phyloP scores from a whole-genome alignment of 192 early-diverging fungal species.

The Chytriomyces sp. region DNA sequence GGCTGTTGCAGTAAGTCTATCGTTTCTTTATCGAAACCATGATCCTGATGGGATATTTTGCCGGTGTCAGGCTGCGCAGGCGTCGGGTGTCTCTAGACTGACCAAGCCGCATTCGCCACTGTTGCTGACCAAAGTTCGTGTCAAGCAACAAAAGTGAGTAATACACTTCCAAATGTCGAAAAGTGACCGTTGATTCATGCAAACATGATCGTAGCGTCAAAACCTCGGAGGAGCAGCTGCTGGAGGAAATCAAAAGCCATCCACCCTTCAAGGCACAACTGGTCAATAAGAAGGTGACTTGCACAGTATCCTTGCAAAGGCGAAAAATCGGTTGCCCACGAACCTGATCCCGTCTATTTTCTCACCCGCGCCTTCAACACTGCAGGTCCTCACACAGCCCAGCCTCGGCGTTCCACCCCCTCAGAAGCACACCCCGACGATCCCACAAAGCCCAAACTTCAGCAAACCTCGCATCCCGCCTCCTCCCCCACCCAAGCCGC shows the following conservation, averaged over 20 bases:
- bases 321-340: too few relatives aligned
- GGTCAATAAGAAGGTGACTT: slow-evolving; percentile 37
- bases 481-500: not conserved
- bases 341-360: not conserved
- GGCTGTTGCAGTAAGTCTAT: not conserved
- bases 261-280: slow-evolving; percentile 52
- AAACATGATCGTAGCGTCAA: slow-evolving; percentile 27
- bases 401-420: slow-evolving; percentile 24
- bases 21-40: not conserved
- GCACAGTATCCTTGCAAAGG: too few relatives aligned
- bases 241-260: slow-evolving; percentile 40
- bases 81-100: slow-evolving; percentile 15
- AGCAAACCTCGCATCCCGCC: slow-evolving; percentile 37
- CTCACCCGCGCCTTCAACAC: too few relatives aligned
- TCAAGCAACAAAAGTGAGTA: slow-evolving; percentile 38
- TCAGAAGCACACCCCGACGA: slow-evolving; percentile 34
- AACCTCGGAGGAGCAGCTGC: slow-evolving; percentile 33
- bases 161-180: not conserved
- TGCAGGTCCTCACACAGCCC: slow-evolving; percentile 36
- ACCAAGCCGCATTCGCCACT: slow-evolving; percentile 51
- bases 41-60: not conserved
- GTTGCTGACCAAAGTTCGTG: slow-evolving; percentile 46
- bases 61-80: not conserved
- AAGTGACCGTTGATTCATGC: too few relatives aligned
- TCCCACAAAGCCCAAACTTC: slow-evolving; percentile 49